Conservation (phyloP, 202 grass and related monocot species). For the Zoysia matrella region DNA sequence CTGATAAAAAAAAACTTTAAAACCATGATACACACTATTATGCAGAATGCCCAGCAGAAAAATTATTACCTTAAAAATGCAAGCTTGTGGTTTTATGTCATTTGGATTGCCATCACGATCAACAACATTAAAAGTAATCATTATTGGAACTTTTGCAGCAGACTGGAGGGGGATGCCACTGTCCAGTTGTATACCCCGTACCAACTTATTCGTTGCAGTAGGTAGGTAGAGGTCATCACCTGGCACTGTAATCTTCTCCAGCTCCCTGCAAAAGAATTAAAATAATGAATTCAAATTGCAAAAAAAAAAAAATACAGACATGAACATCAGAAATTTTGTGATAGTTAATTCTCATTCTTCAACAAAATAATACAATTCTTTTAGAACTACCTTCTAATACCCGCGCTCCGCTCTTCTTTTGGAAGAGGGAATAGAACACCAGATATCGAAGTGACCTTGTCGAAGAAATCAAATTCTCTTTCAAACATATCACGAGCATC, state of each 20-base stretch:
- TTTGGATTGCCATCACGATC: constrained; percentile 89
- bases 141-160: constrained; percentile 99
- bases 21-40: not conserved
- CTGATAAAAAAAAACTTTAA: constrained; percentile 15
- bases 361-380: constrained; percentile 27
- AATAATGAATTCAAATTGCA: constrained; percentile 27
- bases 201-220: constrained; percentile 96
- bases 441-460: constrained; percentile 97
- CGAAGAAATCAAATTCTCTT: constrained; percentile 93
- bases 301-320: not conserved
- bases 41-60: constrained; percentile 11
- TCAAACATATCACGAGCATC: constrained; percentile 88
- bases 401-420: constrained; percentile 92
- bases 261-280: constrained; percentile 69
- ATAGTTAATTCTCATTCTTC: constrained; percentile 29
- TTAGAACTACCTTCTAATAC: constrained; percentile 80
- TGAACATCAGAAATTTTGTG: constrained; percentile 1
- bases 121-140: constrained; percentile 98
- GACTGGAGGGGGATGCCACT: constrained; percentile 99
- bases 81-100: constrained; percentile 92
- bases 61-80: constrained; percentile 92
- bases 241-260: constrained; percentile 89
- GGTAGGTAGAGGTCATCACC: constrained; percentile 97
- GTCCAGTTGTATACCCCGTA: constrained; percentile 90
- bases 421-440: constrained; percentile 95